Base-by-base conservation (phyloP, 1,284 basidiomycete genomes). In the Ceratobasidium sp. region DNA sequence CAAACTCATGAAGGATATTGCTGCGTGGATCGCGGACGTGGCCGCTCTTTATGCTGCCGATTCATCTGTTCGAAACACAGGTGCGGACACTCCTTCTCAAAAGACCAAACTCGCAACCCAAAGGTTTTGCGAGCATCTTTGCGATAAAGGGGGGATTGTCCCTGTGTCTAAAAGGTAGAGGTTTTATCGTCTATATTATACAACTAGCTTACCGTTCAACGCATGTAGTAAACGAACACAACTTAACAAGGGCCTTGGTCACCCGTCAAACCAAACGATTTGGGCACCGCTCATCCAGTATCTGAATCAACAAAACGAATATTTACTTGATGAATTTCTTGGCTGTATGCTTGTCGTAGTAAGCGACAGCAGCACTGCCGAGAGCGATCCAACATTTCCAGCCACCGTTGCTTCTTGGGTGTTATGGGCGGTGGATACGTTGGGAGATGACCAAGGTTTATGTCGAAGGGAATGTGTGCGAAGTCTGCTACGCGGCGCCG, bases 161-260 rank as follows among this genome's bases (percentile, higher is more conserved):
- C 95, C 96, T 3, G 82, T 93, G 1, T 93, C 94, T 0, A 92
- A 91, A 84, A 95, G 91, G 96, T 95, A 79, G 80, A 89, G 82
- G 20, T 10, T 9, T 10, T 28, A 17, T 10, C 50, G 13, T 38
- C 44, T 10, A n/a, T 50, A 44, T 10, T 46, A 26, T 12, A n/a
- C 23, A 54, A 5, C 15, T 23, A 48, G n/a, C 3, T 67, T 42
- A 9, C 71, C 69, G 73, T 76, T 78, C 78, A 71, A 59, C 81
- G 71, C 82, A 66, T 17, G 26, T 81, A 94, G 93, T 82, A 94
- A 93, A 85, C 87, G 94, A 61, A 84, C 87, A 73, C 85, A 88
- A 40, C 85, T 87, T 82, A 26, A 86, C 33, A 82, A 84, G 20
- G 88, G 89, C 46, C 83, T 85, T 23, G 33, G 68, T 0, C 92